Percentiles rank a stretch among this genome's conserved stretches.
Evolutionary conservation across 148 eudicot genomes (phyloP).

Genomic region (Polygonum aviculare): DNA sequence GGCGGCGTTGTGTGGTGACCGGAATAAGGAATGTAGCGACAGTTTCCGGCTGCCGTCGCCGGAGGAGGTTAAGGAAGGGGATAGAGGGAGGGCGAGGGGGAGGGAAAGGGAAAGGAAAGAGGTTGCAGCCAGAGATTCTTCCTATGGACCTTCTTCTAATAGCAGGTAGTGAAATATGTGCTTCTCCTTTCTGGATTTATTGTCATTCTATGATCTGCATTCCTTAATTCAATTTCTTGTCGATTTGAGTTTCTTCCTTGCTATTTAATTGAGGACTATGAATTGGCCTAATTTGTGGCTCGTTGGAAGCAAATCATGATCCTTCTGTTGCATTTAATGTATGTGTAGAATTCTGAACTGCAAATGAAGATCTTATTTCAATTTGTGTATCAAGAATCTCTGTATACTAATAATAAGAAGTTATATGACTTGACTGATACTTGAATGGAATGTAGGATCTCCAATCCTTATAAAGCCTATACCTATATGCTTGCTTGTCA

Average conservation of each 20-base stretch:
- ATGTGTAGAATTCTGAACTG: neutral
- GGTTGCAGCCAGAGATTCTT: neutral
- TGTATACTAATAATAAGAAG: too few species aligned
- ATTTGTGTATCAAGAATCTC: too few species aligned
- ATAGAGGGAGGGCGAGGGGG: conserved; percentile 2
- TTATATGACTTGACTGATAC: too few species aligned
- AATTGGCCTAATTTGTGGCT: neutral
- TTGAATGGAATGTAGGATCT: too few species aligned
- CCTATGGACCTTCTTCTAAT: neutral
- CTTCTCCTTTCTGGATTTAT: neutral
- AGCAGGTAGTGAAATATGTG: neutral
- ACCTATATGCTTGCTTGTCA: neutral
- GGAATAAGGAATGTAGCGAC: neutral
- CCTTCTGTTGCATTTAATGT: neutral
- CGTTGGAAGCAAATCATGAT: too few species aligned
- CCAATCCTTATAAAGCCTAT: too few species aligned
- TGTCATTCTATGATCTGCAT: neutral
- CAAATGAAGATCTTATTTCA: too few species aligned
- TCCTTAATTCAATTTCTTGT: neutral
- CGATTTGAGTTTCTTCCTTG: neutral
- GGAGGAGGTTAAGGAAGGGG: neutral
- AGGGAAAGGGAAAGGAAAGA: neutral
- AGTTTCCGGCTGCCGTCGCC: conserved; percentile 2
- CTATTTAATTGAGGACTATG: neutral
- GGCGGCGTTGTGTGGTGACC: conserved; percentile 13